Percentiles rank a stretch among this genome's conserved stretches.
Evolutionary conservation across 208 protist genomes (phyloP).

Genomic region (Crithidia thermophila): DNA sequence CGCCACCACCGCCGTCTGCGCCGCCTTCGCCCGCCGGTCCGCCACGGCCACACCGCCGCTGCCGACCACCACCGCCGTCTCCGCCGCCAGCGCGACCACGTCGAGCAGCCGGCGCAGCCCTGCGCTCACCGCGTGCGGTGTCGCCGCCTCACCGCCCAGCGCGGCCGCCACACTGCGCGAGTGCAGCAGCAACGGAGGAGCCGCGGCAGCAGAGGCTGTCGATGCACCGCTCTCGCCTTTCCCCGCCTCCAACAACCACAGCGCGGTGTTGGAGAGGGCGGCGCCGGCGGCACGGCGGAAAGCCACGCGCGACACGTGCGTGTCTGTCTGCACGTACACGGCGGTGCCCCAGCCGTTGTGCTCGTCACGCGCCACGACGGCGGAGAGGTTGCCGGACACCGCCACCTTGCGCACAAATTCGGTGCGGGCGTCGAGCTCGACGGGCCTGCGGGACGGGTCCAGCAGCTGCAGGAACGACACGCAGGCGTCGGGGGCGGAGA

Average conservation of each 20-base stretch:
- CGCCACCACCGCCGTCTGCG: background rate
- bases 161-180: constrained; percentile 1
- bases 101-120: constrained; percentile 15
- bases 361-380: constrained; percentile 17
- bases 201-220: too few species aligned
- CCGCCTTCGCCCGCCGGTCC: constrained; percentile 10
- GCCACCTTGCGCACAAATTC: constrained; percentile 26
- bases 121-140: background rate
- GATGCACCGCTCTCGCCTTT: background rate
- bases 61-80: constrained; percentile 21
- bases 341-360: constrained; percentile 13
- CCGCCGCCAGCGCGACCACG: constrained; percentile 16
- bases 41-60: constrained; percentile 6
- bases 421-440: constrained; percentile 13
- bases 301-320: background rate
- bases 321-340: constrained; percentile 3
- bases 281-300: constrained; percentile 6
- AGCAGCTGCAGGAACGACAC: constrained; percentile 31
- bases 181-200: constrained; percentile 10
- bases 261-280: constrained; percentile 3
- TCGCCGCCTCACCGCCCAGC: constrained; percentile 10
- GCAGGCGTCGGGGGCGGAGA: constrained; percentile 6
- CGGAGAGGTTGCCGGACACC: background rate
- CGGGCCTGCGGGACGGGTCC: background rate
- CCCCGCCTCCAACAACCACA: constrained; percentile 24